Conservation (phyloP, 2,329 filamentous ascomycete genomes). For the Colletotrichum falcatum region DNA sequence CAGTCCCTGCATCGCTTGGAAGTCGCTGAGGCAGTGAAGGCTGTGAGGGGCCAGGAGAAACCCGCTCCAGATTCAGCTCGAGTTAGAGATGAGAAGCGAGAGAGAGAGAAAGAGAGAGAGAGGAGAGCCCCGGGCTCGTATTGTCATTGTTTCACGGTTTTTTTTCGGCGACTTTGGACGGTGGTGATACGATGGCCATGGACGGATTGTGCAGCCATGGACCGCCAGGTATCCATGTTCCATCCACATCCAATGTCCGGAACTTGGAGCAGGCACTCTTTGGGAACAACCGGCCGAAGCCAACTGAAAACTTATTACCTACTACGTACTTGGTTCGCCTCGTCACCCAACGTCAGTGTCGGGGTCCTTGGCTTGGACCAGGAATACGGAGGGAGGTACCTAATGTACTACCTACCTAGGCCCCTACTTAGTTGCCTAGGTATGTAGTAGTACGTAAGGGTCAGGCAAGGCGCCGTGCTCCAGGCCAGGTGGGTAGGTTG, state of each 20-base stretch:
- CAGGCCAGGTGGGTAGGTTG: not conserved
- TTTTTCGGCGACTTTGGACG: not conserved
- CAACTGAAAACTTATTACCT: not conserved
- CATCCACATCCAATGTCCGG: constrained; percentile 37
- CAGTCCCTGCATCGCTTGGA: constrained; percentile 20
- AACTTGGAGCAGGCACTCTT: constrained; percentile 24
- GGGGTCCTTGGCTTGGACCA: constrained; percentile 15
- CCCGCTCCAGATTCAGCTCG: constrained; percentile 33
- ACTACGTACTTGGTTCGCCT: constrained; percentile 10
- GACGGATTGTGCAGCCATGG: constrained; percentile 25
- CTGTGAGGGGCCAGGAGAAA: constrained; percentile 19
- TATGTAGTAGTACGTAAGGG: too few species aligned
- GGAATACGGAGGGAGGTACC: too few species aligned
- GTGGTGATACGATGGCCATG: constrained; percentile 3
- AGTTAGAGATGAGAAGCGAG: constrained; percentile 25
- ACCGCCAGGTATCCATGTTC: constrained; percentile 3
- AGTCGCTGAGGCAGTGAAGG: constrained; percentile 12
- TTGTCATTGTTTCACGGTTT: constrained; percentile 20
- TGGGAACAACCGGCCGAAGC: constrained; percentile 20
- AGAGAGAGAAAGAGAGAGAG: too few species aligned
- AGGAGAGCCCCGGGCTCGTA: constrained; percentile 25
- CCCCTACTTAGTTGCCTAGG: too few species aligned
- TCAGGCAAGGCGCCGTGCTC: not conserved
- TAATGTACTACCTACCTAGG: too few species aligned
- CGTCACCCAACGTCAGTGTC: constrained; percentile 21